phyloP scores from a whole-genome alignment of 2,329 filamentous ascomycete genomes.

The Laburnicola sp. region DNA sequence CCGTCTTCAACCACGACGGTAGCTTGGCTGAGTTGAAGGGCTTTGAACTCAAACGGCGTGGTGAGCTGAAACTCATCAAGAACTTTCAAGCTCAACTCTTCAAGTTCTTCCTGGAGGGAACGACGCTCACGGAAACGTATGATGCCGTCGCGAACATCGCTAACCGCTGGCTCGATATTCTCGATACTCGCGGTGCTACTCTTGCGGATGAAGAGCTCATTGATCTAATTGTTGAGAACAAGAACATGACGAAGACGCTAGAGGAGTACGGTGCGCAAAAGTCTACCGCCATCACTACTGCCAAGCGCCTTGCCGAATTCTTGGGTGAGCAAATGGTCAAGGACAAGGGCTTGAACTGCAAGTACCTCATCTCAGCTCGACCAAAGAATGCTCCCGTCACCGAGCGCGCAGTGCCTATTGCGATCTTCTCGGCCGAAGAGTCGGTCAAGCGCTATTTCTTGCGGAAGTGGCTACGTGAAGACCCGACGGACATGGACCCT shows the following conservation, averaged over 20 bases:
- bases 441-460: conserved; percentile 85
- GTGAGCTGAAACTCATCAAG: conserved; percentile 98
- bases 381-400: conserved; percentile 91
- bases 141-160: conserved; percentile 89
- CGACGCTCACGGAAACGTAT: conserved; percentile 86
- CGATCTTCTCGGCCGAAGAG: conserved; percentile 94
- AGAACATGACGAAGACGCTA: conserved; percentile 95
- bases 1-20: conserved; percentile 97
- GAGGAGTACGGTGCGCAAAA: conserved; percentile 96
- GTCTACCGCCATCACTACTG: conserved; percentile 98
- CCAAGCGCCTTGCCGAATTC: conserved; percentile 91
- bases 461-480: conserved; percentile 93
- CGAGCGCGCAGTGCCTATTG: conserved; percentile 89
- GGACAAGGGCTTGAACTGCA: conserved; percentile 98
- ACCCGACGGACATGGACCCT: conserved; percentile 87
- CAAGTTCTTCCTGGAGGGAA: conserved; percentile 96
- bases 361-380: conserved; percentile 93
- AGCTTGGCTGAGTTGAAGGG: conserved; percentile 94
- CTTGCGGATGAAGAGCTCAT: conserved; percentile 96
- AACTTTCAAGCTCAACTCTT: conserved; percentile 99
- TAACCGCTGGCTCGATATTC: conserved; percentile 93
- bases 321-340: conserved; percentile 98
- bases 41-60: conserved; percentile 95
- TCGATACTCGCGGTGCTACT: conserved; percentile 84
- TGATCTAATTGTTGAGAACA: conserved; percentile 99